A percentile compares a stretch with the other conserved stretches of the same genome.
These are phyloP conservation scores for Vanrija humicola DNA, from an alignment of 1,284 basidiomycete genomes.

Conservation along the genomic window DNA sequence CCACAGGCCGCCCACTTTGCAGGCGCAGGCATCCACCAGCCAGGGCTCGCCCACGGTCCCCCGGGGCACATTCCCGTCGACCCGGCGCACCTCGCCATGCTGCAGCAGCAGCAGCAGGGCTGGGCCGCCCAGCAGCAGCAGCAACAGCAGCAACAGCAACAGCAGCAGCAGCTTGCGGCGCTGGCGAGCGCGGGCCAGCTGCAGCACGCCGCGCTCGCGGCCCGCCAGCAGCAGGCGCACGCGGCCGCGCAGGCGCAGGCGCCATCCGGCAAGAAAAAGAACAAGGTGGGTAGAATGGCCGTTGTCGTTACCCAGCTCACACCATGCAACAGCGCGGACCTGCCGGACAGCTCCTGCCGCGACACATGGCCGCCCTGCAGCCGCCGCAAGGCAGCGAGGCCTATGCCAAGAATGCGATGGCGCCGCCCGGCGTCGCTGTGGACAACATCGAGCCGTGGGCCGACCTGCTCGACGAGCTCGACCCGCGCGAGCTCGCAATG, in stretches of 20 bases:
- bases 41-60: background rate
- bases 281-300: background rate
- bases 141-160: constrained; percentile 12
- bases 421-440: constrained; percentile 2
- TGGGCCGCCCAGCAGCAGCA: constrained; percentile 11
- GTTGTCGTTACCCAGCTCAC: background rate
- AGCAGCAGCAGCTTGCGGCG: constrained; percentile 12
- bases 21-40: background rate
- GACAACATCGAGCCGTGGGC: constrained; percentile 39
- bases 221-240: constrained; percentile 4
- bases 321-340: background rate
- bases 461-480: constrained; percentile 42
- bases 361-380: background rate
- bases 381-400: constrained; percentile 19
- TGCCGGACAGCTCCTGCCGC: constrained; percentile 4
- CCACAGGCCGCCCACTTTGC: no score
- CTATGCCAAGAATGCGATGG: constrained; percentile 30
- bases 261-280: background rate
- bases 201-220: no score
- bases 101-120: constrained; percentile 22
- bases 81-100: constrained; percentile 16
- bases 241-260: background rate
- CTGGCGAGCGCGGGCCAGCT: constrained; percentile 2
- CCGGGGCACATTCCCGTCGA: constrained; percentile 1
- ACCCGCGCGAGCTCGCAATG: constrained; percentile 44